Evolutionary conservation across 2,329 filamentous ascomycete species (phyloP), one percentile per base, ranked within the genome.

Genomic region (Pezicula carpinea): DNA sequence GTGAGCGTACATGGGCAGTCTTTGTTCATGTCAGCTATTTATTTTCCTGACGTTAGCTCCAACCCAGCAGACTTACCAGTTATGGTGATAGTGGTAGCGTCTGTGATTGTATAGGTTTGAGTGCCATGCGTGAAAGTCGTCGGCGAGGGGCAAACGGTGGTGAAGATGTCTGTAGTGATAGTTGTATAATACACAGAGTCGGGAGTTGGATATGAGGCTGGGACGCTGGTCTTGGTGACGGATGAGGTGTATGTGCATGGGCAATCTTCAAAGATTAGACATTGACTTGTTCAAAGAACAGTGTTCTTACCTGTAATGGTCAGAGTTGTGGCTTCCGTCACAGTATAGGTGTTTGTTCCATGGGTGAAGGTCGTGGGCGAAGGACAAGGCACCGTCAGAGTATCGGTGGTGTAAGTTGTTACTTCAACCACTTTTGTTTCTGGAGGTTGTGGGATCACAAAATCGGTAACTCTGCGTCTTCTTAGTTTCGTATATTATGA

Each of bases 361-460:
- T 33, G 49, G 55, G 29, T 44, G 19, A 41, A 26, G 33, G 63
- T 64, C 44, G 74, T 76, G 22, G 74, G 59, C 50, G 59, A 56
- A 2, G 74, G 71, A 69, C 75, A 77, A 66, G 66, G 74, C 48
- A 74, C 77, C 54, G 67, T 71, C 60, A 66, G 70, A 21, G 62
- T 56, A 33, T 70, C 73, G 4, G 41, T 36, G 18, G 41, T 38
- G 39, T 29, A 36, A 7, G 40, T 33, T 6, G 40, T 43, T 10
- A 15, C 18, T 17, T 35, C 18, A 15, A 35, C 18, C n/a, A 15
- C 33, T 35, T 19, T 7, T 35, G n/a, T 19, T 15, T 35, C 8
- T 26, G 38, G 38, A 13, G 38, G 21, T 23, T 40, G 38, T 11
- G 38, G 38, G 14, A 40, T 14, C 21, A 40, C 38, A 23, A 29